A percentile compares a stretch with the other conserved stretches of the same genome.
Conservation (phyloP, 129 eudicot species). For the Centrapalus pauciflorus region DNA sequence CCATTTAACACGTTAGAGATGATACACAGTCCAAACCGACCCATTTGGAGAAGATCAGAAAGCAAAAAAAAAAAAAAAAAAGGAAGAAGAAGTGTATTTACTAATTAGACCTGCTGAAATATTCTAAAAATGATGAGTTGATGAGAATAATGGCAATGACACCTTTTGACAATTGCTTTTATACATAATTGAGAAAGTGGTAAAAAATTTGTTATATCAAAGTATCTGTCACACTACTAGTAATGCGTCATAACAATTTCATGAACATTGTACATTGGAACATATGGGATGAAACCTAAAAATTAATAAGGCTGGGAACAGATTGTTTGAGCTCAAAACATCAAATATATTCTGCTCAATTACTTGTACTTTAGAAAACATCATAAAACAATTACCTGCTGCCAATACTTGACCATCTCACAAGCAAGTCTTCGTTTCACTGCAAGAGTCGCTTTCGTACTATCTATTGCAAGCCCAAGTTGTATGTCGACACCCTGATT, state of each 20-base stretch:
- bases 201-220: background rate
- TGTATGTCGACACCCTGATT: constrained; percentile 91
- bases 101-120: background rate
- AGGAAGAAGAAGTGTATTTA: no score
- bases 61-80: no score
- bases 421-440: constrained; percentile 98
- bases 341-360: background rate
- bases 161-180: background rate
- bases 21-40: no score
- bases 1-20: no score
- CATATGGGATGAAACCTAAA: background rate
- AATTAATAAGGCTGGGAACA: background rate
- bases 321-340: background rate
- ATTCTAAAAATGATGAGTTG: background rate
- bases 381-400: constrained; percentile 59
- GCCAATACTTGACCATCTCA: constrained; percentile 99
- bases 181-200: background rate
- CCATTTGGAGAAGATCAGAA: background rate
- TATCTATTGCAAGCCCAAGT: constrained; percentile 97
- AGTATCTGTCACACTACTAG: background rate
- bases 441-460: constrained; percentile 96
- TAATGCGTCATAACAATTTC: background rate
- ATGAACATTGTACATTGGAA: background rate
- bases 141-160: background rate
- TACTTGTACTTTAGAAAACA: background rate